Evolutionary conservation across 2,329 filamentous ascomycete genomes (phyloP).

Genomic region (Xylariomycetidae sp.): DNA sequence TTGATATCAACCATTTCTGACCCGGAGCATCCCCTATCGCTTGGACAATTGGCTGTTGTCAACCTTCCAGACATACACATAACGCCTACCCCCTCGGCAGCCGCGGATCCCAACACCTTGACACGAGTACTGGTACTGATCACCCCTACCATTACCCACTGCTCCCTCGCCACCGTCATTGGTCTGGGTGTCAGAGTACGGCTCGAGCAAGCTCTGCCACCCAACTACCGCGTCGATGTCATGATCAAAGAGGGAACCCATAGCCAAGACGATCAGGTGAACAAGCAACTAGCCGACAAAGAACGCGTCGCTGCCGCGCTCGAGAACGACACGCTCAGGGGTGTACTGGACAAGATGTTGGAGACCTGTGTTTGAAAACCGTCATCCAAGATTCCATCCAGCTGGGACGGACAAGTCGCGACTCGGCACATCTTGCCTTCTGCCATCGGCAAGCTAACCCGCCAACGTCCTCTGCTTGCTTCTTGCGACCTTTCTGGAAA

Average conservation of each 20-base stretch:
- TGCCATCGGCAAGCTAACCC: too few species aligned
- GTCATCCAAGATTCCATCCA: too few species aligned
- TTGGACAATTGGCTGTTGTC: constrained; percentile 89
- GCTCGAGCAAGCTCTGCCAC: constrained; percentile 83
- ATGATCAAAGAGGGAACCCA: constrained; percentile 96
- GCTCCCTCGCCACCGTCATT: constrained; percentile 92
- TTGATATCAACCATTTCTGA: constrained; percentile 92
- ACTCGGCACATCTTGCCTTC: too few species aligned
- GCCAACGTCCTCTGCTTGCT: too few species aligned
- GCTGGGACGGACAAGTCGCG: too few species aligned
- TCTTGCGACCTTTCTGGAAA: too few species aligned
- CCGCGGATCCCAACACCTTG: constrained; percentile 47
- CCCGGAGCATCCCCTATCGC: constrained; percentile 89
- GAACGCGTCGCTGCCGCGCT: constrained; percentile 91
- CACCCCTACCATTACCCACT: constrained; percentile 95
- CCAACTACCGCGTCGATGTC: constrained; percentile 87
- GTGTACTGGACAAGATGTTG: constrained; percentile 89
- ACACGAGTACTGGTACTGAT: constrained; percentile 79
- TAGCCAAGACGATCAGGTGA: constrained; percentile 88
- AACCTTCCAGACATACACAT: constrained; percentile 93
- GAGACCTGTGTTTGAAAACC: constrained; percentile 69
- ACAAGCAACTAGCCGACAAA: constrained; percentile 95
- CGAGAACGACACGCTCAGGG: constrained; percentile 86
- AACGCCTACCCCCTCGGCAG: constrained; percentile 55
- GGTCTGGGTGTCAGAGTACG: constrained; percentile 88